Percentiles rank a stretch among this genome's conserved stretches.
phyloP scores from a whole-genome alignment of 2,329 filamentous ascomycete genomes.

The Phialemonium atrogriseum region DNA sequence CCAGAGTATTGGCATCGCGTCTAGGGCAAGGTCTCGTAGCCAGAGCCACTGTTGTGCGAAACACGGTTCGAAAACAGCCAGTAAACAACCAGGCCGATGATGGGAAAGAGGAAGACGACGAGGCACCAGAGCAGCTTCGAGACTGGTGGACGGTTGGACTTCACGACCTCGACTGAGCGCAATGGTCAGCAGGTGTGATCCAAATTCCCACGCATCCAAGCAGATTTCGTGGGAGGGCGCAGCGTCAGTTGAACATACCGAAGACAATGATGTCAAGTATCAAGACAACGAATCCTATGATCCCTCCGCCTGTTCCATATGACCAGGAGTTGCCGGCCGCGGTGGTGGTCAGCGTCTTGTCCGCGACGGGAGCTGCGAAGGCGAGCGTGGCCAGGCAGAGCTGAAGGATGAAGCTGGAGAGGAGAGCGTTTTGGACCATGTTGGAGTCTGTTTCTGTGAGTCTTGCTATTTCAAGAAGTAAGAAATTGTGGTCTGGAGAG shows the following conservation, averaged over 20 bases:
- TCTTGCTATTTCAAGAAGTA: too few species aligned
- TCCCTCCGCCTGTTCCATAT: slow-evolving; percentile 53
- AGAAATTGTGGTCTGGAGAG: too few species aligned
- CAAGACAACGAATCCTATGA: slow-evolving; percentile 52
- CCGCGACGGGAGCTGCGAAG: slow-evolving; percentile 36
- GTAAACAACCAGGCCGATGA: slow-evolving; percentile 54
- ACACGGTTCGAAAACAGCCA: slow-evolving; percentile 56
- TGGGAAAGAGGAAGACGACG: slow-evolving; percentile 56
- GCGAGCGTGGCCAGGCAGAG: slow-evolving; percentile 41
- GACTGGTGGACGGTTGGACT: slow-evolving; percentile 49
- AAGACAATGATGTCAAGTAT: slow-evolving; percentile 56
- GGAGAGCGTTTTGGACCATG: slow-evolving; percentile 22
- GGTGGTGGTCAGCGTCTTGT: slow-evolving; percentile 24
- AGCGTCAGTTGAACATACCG: slow-evolving; percentile 33
- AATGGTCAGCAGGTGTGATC: too few species aligned
- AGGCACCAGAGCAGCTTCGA: slow-evolving; percentile 56
- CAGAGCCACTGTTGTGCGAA: slow-evolving; percentile 40
- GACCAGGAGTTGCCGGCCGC: slow-evolving; percentile 39
- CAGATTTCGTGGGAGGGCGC: neutral
- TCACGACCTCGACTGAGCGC: slow-evolving; percentile 50
- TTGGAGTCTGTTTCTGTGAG: slow-evolving; percentile 3
- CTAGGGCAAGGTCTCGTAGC: slow-evolving; percentile 42
- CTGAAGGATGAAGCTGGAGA: slow-evolving; percentile 38
- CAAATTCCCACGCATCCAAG: too few species aligned
- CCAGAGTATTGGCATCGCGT: too few species aligned